Conservation (phyloP, 306 rosid genomes). For the Acacia acuminata region DNA sequence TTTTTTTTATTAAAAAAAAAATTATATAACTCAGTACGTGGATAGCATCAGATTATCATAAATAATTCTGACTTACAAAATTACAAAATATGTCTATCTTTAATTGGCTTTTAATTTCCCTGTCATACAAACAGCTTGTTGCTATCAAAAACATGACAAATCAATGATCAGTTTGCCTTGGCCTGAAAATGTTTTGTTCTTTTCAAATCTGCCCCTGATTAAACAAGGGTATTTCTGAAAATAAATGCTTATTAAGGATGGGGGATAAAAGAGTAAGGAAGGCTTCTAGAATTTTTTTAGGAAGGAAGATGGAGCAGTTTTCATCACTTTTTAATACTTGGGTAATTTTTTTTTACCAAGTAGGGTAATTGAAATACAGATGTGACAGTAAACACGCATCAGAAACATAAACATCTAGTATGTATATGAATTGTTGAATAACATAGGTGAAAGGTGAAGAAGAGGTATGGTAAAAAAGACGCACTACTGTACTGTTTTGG, state of each 20-base stretch:
- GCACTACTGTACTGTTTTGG: neutral
- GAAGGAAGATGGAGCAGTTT: neutral
- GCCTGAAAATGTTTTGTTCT: neutral
- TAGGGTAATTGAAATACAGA: neutral
- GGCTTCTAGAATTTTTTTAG: neutral
- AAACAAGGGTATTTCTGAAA: too few species aligned
- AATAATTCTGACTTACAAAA: neutral
- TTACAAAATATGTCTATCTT: neutral
- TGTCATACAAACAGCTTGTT: neutral
- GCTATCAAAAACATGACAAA: neutral
- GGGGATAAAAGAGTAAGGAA: too few species aligned
- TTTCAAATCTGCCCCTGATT: neutral
- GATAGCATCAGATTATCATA: neutral
- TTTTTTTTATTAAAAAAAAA: too few species aligned
- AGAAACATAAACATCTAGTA: too few species aligned
- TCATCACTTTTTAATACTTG: too few species aligned
- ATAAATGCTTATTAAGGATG: too few species aligned
- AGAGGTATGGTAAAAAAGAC: neutral
- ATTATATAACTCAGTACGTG: neutral
- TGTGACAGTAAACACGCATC: too few species aligned
- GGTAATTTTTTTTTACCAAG: neutral
- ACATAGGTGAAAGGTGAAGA: neutral
- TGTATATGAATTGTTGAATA: too few species aligned
- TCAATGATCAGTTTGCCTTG: neutral
- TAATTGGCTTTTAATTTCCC: neutral